phyloP scores from a whole-genome alignment of 371 early-diverging fungal species.

The Polyrhizophydium stewartii region DNA sequence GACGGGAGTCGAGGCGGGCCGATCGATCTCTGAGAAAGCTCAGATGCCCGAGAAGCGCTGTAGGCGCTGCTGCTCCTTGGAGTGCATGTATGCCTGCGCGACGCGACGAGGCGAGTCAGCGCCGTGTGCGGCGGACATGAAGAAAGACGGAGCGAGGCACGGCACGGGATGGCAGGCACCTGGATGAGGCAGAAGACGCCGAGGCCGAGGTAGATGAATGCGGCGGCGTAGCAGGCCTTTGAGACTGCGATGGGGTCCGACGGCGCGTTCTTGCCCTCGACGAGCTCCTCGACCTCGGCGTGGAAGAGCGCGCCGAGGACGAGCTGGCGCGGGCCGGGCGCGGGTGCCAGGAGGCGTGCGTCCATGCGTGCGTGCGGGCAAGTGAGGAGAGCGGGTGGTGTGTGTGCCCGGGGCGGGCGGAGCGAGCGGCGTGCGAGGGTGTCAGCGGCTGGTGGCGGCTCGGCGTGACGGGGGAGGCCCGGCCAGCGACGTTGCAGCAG shows the following conservation, averaged over 20 bases:
- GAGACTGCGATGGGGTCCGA: constrained; percentile 60
- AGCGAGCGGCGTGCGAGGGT: neutral
- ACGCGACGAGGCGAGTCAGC: neutral
- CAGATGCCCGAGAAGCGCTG: constrained; percentile 3
- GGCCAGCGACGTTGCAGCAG: neutral
- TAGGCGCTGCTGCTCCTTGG: constrained; percentile 1
- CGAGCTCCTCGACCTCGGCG: constrained; percentile 57
- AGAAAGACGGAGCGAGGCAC: neutral
- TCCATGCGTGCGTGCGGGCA: too few species aligned
- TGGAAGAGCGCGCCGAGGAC: constrained; percentile 58
- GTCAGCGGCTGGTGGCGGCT: neutral
- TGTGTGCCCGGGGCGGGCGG: too few species aligned
- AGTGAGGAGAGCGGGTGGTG: too few species aligned
- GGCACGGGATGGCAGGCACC: constrained; percentile 35
- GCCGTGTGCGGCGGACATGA: neutral
- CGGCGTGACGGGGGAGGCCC: neutral
- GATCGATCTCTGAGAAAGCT: neutral
- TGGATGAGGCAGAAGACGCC: constrained; percentile 61
- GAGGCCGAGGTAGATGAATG: constrained; percentile 61
- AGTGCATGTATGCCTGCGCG: neutral
- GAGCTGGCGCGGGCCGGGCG: constrained; percentile 23
- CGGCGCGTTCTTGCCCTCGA: constrained; percentile 49
- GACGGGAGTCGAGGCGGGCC: neutral
- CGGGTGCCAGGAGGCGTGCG: too few species aligned
- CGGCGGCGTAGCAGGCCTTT: constrained; percentile 59